Evolutionary conservation across 345 rosid genomes (phyloP).

Genomic region (Eucalyptus albens): DNA sequence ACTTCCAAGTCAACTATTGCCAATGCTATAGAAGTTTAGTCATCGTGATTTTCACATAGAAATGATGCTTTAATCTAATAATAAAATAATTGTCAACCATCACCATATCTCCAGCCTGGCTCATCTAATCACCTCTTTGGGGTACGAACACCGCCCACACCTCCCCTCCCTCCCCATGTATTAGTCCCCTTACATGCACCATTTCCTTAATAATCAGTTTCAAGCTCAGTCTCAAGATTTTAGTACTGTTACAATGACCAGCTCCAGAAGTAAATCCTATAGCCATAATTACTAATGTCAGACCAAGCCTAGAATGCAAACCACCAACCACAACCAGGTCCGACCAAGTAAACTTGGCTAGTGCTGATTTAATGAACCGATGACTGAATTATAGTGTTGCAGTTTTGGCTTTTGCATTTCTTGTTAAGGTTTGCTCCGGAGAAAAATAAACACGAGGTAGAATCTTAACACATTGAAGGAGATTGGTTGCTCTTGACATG

Average conservation of each 20-base stretch:
- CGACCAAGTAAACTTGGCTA: not conserved
- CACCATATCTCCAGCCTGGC: not conserved
- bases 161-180: not conserved
- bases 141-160: not conserved
- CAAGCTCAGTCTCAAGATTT: not conserved
- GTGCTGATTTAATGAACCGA: not conserved
- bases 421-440: not conserved
- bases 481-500: not conserved
- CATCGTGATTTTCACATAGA: not conserved
- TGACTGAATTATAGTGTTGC: not conserved
- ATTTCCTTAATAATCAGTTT: not conserved
- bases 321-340: not conserved
- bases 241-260: not conserved
- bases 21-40: not conserved
- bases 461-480: not conserved
- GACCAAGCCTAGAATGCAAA: not conserved
- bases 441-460: not conserved
- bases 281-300: not conserved
- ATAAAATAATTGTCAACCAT: not conserved
- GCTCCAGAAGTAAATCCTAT: not conserved
- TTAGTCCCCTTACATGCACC: not conserved
- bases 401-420: not conserved
- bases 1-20: not conserved
- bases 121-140: not conserved
- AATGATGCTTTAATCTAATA: not conserved